Evolutionary conservation across 495 filamentous ascomycete genomes (phyloP).

Genomic region (Daldinia decipiens): DNA sequence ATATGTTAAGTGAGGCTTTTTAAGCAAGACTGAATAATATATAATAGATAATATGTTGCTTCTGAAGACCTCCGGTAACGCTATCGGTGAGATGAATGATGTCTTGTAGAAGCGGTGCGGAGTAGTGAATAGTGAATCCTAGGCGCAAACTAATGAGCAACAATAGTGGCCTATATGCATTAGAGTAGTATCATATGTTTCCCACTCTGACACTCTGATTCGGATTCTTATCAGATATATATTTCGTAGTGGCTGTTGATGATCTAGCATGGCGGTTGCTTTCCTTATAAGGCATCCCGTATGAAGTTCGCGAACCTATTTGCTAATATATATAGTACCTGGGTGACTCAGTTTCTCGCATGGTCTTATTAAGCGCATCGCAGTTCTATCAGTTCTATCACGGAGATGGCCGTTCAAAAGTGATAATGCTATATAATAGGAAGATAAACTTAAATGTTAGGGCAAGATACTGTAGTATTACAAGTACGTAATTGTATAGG

Average conservation of each 20-base stretch:
- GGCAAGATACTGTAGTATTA: neutral
- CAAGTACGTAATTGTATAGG: neutral
- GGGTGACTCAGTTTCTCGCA: neutral
- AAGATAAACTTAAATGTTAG: neutral
- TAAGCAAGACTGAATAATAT: neutral
- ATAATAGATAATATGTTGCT: neutral
- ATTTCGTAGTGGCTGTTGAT: neutral
- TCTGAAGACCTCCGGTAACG: neutral
- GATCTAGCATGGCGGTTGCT: neutral
- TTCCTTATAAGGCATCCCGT: neutral
- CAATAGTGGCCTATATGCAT: constrained; percentile 9
- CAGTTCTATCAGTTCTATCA: no score
- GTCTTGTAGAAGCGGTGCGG: constrained; percentile 18
- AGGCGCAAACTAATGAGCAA: constrained; percentile 8
- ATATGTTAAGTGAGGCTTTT: neutral
- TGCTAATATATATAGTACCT: constrained; percentile 1
- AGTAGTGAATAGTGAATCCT: constrained; percentile 14
- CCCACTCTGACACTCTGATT: neutral
- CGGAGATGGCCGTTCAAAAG: no score
- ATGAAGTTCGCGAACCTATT: neutral
- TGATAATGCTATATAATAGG: no score
- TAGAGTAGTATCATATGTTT: neutral
- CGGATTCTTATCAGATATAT: constrained; percentile 6
- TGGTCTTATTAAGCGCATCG: constrained; percentile 24
- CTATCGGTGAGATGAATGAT: constrained; percentile 4